phyloP scores from a whole-genome alignment of 1,284 basidiomycete species.

The Boletus holoroseus region DNA sequence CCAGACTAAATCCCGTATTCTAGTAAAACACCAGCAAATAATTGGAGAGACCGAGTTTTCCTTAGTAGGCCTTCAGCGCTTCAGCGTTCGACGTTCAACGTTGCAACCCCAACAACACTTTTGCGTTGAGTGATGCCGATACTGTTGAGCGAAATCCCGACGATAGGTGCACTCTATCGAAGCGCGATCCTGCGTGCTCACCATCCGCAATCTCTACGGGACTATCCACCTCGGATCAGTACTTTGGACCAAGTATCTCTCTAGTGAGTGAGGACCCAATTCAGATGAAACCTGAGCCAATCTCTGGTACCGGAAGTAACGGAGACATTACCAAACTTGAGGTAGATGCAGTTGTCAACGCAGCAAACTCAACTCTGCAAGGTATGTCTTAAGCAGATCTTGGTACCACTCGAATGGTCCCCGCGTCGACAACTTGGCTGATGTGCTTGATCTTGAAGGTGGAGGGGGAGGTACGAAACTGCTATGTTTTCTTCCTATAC shows the following conservation, averaged over 20 bases:
- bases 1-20: too few species aligned
- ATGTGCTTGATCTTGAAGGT: slow-evolving; percentile 36
- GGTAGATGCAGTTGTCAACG: slow-evolving; percentile 82
- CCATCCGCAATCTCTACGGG: slow-evolving; percentile 18
- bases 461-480: slow-evolving; percentile 61
- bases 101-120: not conserved
- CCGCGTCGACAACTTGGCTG: not conserved
- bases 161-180: slow-evolving; percentile 48
- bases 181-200: slow-evolving; percentile 32
- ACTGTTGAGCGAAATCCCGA: slow-evolving; percentile 43
- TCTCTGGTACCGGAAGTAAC: slow-evolving; percentile 41
- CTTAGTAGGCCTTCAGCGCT: too few species aligned
- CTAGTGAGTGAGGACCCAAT: slow-evolving; percentile 43
- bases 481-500: not conserved
- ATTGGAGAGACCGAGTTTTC: not conserved
- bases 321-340: slow-evolving; percentile 73
- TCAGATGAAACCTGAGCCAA: not conserved
- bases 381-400: slow-evolving; percentile 38
- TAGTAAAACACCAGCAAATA: not conserved
- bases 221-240: slow-evolving; percentile 35
- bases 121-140: slow-evolving; percentile 33
- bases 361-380: slow-evolving; percentile 72
- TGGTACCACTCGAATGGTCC: not conserved
- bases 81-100: too few species aligned
- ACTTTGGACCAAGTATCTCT: slow-evolving; percentile 54